Base-by-base conservation (phyloP, 306 rosid genomes). In the Trifolium subterraneum region DNA sequence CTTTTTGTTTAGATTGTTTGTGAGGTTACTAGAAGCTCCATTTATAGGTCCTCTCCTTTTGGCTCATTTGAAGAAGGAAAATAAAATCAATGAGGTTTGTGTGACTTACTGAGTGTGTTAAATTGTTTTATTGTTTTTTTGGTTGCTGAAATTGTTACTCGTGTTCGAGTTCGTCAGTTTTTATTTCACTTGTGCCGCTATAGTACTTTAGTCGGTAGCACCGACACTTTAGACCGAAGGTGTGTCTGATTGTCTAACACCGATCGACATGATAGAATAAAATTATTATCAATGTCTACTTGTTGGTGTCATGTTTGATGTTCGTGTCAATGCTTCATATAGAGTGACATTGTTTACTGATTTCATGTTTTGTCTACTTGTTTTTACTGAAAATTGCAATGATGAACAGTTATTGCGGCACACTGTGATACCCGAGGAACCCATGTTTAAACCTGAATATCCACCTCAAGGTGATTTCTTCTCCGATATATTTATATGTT, bases 401-500 rank as follows among this genome's bases (percentile, higher is more conserved):
- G 29, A 71, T 71, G 54, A 62, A 71, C 86, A 89, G 96, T n/a
- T 88, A 79, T 52, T 93, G 90, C 86, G 79, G 75, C 78, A 88
- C 72, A 91, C 94, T 31, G 87, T 47, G 61, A 88, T 93, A 76
- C 97, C 98, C 0, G 98, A 93, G 75, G 81, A 77, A 18, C 97
- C 98, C 42, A 93, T 93, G 97, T 91, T 91, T 74, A 91, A 83
- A 84, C 97, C 98, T 68, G 98, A 93, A 83, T 93, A 81, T 87
- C 97, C 97, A 66, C 97, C 94, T 64, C 98, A 85, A 87, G 98
- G 98, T 93, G 63, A 23, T 67, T 76, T 56, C 64, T 33, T 79
- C 33, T 73, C 9, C 31, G 22, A 12, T 18, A 11, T 56, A 18
- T 58, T 35, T 23, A 16, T 35, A 7, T 47, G 35, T 76, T 65